These are phyloP conservation scores for Malassezia arunalokei DNA, from an alignment of 1,284 basidiomycete genomes.

Conservation along the genomic window DNA sequence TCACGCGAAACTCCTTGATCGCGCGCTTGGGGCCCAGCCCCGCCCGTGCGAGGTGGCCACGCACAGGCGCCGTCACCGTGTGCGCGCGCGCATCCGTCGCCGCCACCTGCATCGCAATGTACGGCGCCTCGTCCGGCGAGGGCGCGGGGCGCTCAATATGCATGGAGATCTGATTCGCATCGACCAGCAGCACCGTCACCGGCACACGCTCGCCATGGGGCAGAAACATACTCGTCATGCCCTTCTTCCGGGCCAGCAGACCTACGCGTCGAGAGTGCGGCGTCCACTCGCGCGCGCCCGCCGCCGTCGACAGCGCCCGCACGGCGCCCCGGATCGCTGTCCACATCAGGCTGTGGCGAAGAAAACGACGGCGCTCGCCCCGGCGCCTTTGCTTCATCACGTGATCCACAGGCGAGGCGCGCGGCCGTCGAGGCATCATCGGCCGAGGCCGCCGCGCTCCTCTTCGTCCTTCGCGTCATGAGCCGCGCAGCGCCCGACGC, in stretches of 20 bases:
- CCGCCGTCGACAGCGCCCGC: not conserved
- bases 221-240: slow-evolving; percentile 90
- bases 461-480: not conserved
- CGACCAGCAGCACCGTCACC: slow-evolving; percentile 84
- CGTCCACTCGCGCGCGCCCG: slow-evolving; percentile 54
- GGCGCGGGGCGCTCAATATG: slow-evolving; percentile 14
- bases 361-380: not conserved
- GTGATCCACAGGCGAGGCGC: not conserved
- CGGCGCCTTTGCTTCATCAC: too few relatives aligned
- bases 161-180: slow-evolving; percentile 40
- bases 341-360: not conserved
- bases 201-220: slow-evolving; percentile 73
- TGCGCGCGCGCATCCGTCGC: slow-evolving; percentile 49
- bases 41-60: slow-evolving; percentile 75
- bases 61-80: slow-evolving; percentile 67
- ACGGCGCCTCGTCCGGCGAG: slow-evolving; percentile 12
- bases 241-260: slow-evolving; percentile 82
- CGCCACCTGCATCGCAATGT: slow-evolving; percentile 48
- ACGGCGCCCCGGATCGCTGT: not conserved
- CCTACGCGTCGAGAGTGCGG: slow-evolving; percentile 72
- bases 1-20: slow-evolving; percentile 78
- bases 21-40: slow-evolving; percentile 72
- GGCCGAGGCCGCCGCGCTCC: not conserved
- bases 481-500: not conserved
- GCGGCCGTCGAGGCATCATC: not conserved